Percentiles rank a stretch among this genome's conserved stretches.
phyloP scores from a whole-genome alignment of 495 filamentous ascomycete species.

The Extremus antarcticus region DNA sequence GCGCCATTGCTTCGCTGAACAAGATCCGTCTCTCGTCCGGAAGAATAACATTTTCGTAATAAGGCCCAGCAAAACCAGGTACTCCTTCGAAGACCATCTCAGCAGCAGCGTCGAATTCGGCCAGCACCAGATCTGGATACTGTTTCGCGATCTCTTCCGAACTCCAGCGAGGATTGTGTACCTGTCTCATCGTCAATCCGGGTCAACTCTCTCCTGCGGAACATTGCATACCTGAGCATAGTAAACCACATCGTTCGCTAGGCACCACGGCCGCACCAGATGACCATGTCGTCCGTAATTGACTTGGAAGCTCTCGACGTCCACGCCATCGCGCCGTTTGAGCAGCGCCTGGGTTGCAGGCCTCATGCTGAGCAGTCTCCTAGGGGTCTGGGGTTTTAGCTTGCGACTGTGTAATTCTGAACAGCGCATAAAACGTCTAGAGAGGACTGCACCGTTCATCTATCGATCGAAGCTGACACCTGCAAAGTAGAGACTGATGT shows the following conservation, averaged over 20 bases:
- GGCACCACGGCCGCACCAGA: slow-evolving; percentile 5
- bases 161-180: slow-evolving; percentile 6
- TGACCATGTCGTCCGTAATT: slow-evolving; percentile 6
- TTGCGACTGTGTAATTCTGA: too few species aligned
- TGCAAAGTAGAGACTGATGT: neutral
- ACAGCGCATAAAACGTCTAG: too few species aligned
- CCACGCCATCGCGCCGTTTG: slow-evolving; percentile 1
- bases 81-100: neutral
- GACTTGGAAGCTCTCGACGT: slow-evolving; percentile 2
- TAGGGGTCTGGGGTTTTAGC: neutral
- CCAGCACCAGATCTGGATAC: neutral
- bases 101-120: slow-evolving; percentile 4
- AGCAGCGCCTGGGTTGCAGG: slow-evolving; percentile 4
- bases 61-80: neutral
- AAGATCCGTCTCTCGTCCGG: slow-evolving; percentile 10
- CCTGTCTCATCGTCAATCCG: neutral
- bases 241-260: slow-evolving; percentile 6
- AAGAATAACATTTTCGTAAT: slow-evolving; percentile 9
- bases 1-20: slow-evolving; percentile 1
- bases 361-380: neutral
- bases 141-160: neutral
- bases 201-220: neutral
- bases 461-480: neutral
- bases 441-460: neutral
- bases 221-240: slow-evolving; percentile 10